These are phyloP conservation scores for Pyrenophora seminiperda DNA, from an alignment of 2,329 filamentous ascomycete genomes.

Conservation along the genomic window DNA sequence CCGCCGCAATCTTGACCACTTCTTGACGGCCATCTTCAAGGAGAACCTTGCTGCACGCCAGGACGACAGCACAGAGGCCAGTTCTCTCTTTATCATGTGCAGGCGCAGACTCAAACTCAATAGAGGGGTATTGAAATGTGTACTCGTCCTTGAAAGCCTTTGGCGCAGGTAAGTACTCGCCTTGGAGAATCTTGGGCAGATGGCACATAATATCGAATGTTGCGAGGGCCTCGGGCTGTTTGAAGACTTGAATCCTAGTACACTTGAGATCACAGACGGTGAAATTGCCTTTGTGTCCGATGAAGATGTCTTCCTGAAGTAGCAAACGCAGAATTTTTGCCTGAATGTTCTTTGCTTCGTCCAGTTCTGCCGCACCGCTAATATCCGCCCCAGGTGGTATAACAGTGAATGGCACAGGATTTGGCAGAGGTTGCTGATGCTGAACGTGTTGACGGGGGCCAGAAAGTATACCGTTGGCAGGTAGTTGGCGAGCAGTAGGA, in stretches of 20 bases:
- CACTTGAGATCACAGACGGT: slow-evolving; percentile 30
- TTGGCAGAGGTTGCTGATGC: background rate
- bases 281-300: slow-evolving; percentile 35
- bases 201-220: slow-evolving; percentile 37
- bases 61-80: slow-evolving; percentile 26
- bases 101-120: slow-evolving; percentile 33
- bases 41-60: slow-evolving; percentile 39
- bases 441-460: no score
- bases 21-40: slow-evolving; percentile 30
- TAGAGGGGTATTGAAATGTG: slow-evolving; percentile 17
- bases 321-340: slow-evolving; percentile 34
- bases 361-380: slow-evolving; percentile 28
- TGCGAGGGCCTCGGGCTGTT: slow-evolving; percentile 24
- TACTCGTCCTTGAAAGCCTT: slow-evolving; percentile 34
- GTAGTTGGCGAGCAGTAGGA: background rate
- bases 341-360: slow-evolving; percentile 33
- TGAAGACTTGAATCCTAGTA: slow-evolving; percentile 30
- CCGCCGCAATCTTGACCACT: slow-evolving; percentile 40
- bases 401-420: background rate
- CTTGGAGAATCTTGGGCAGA: slow-evolving; percentile 33
- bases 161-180: slow-evolving; percentile 34
- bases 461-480: no score
- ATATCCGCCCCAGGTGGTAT: slow-evolving; percentile 6
- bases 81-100: slow-evolving; percentile 12
- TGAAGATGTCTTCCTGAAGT: slow-evolving; percentile 36